Evolutionary conservation across 2,329 filamentous ascomycete genomes (phyloP).

Genomic region (Ophiocordyceps polyrhachis-furcata): DNA sequence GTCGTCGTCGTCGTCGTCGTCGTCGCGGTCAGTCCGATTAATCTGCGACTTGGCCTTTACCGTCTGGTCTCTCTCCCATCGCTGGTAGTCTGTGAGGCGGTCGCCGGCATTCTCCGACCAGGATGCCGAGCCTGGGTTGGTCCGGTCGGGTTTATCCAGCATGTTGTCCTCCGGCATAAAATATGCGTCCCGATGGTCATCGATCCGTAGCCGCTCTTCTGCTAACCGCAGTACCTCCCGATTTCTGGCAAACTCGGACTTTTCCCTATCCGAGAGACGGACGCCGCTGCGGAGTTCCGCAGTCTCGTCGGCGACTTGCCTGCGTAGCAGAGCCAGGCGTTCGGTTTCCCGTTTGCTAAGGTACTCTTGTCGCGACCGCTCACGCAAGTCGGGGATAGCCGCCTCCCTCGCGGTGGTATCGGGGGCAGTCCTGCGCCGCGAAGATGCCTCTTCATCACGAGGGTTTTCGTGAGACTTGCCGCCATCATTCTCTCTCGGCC

Average conservation of each 20-base stretch:
- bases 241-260: slow-evolving; percentile 76
- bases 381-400: slow-evolving; percentile 62
- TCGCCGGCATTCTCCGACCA: too few species aligned
- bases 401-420: slow-evolving; percentile 48
- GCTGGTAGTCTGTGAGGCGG: too few species aligned
- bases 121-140: too few species aligned
- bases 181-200: slow-evolving; percentile 86
- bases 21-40: slow-evolving; percentile 50
- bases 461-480: slow-evolving; percentile 50
- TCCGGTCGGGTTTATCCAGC: too few species aligned
- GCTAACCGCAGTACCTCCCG: slow-evolving; percentile 63
- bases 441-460: slow-evolving; percentile 35
- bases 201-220: slow-evolving; percentile 70
- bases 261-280: slow-evolving; percentile 58
- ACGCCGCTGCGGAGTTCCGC: slow-evolving; percentile 63
- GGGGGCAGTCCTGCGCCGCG: slow-evolving; percentile 27
- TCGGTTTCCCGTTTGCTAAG: slow-evolving; percentile 83
- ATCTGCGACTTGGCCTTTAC: slow-evolving; percentile 80
- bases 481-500: slow-evolving; percentile 53
- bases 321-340: slow-evolving; percentile 65
- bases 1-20: slow-evolving; percentile 54
- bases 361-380: slow-evolving; percentile 80
- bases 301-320: slow-evolving; percentile 78
- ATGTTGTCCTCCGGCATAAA: slow-evolving; percentile 86
- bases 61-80: slow-evolving; percentile 86